Evolutionary conservation across 805 yeast species (phyloP), one percentile per base, ranked within the genome.

Genomic region (Metschnikowia reukaufii): DNA sequence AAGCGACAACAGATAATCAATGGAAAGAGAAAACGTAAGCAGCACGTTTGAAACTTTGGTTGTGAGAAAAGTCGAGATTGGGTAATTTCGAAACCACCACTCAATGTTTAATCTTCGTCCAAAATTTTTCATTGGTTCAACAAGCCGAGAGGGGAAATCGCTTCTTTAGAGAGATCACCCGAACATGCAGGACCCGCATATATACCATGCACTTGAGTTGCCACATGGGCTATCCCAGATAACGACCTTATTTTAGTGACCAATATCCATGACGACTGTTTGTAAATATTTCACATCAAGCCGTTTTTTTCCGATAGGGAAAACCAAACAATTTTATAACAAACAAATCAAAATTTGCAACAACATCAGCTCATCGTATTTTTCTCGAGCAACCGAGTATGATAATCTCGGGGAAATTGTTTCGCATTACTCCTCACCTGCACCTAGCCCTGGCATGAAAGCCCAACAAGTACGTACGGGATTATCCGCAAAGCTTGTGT

Each of bases 41-140:
- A 23, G 13, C 25, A 30, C 16, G 34, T 27, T n/a, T 42, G 45
- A 42, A 42, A 42, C 45, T 20, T 31, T 31, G 36, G 9, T n/a
- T 15, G 20, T 16, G 21, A 39, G 42, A 17, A 33, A 32, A 23
- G 10, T 33, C 15, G 32, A 21, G 15, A 32, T 44, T 44, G 38
- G 47, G 42, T 25, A 36, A 15, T 13, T 37, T 33, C 38, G 37
- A 44, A 19, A 31, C n/a, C 47, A 27, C 40, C 23, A 18, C 38
- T 27, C 42, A 31, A 34, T n/a, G 39, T 29, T 25, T 42, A 12
- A 23, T 27, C 21, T 36, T 19, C 37, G 39, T 19, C 41, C 45
- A 36, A 48, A 49, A 49, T 45, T 49, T 49, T 49, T 49, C 52
- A 47, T 49, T 39, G 31, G 43, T 46, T 40, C 48, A 44, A 39